Evolutionary conservation across 192 early-diverging fungal genomes (phyloP).

Genomic region (Gaertneriomyces sp.): DNA sequence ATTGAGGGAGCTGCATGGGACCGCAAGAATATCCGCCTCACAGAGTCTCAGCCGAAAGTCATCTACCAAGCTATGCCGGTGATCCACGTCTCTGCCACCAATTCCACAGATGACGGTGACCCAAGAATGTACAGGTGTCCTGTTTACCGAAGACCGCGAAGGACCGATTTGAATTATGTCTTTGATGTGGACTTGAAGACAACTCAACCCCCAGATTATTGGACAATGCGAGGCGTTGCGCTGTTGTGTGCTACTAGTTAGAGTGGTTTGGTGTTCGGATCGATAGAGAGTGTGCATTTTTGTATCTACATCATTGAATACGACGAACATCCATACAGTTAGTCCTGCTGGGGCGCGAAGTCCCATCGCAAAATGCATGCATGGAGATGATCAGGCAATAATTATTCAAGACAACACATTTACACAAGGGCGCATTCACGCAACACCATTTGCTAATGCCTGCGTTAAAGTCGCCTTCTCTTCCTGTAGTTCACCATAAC

Average conservation of each 20-base stretch:
- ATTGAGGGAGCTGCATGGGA: slow-evolving; percentile 69
- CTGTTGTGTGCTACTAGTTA: slow-evolving; percentile 44
- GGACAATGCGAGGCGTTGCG: slow-evolving; percentile 60
- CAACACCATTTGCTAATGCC: too few species aligned
- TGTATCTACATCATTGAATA: too few species aligned
- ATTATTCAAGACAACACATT: too few species aligned
- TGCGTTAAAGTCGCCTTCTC: slow-evolving; percentile 35
- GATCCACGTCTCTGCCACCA: slow-evolving; percentile 54
- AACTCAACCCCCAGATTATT: slow-evolving; percentile 56
- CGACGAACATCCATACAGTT: too few species aligned
- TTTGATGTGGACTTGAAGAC: slow-evolving; percentile 66
- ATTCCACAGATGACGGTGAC: slow-evolving; percentile 57
- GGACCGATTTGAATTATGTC: slow-evolving; percentile 64
- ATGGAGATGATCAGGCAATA: too few species aligned
- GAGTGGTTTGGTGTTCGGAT: background rate
- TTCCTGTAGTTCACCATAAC: slow-evolving; percentile 58
- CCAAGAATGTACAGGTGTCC: slow-evolving; percentile 60
- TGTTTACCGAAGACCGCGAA: slow-evolving; percentile 55
- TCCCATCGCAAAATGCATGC: too few species aligned
- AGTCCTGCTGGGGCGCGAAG: too few species aligned
- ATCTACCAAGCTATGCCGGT: slow-evolving; percentile 62
- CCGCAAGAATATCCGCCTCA: slow-evolving; percentile 60
- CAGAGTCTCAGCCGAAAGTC: slow-evolving; percentile 61
- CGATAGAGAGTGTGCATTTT: too few species aligned
- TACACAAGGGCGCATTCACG: too few species aligned